Evolutionary conservation across 441 rosid species (phyloP), one percentile per base, ranked within the genome.

Genomic region (Adansonia madagascariensis): DNA sequence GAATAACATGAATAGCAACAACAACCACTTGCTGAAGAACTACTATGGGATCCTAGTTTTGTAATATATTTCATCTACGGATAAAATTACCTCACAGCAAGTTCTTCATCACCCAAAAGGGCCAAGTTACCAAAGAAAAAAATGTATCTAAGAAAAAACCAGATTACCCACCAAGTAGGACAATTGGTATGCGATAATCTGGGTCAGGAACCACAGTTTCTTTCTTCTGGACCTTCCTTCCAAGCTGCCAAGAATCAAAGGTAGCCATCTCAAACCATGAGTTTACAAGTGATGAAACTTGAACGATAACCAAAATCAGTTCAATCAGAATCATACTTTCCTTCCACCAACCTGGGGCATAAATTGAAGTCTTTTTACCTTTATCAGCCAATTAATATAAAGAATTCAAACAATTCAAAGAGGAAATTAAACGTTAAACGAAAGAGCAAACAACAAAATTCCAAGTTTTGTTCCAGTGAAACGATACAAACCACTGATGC

Each of bases 131-230:
- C 71, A 27, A 27, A 27, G 35, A 27, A 27, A 27, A 27, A 20
- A 12, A 35, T 8, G 43, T 1, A 57, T 4, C 46, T 6, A 56
- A 59, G 59, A 14, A 62, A 56, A 2, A 66, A 69, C 24, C 35
- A 55, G 79, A 50, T 53, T 47, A 80, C 86, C 46, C 44, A 91
- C 92, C 94, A 14, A 90, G 91, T 8, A 89, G 81, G 74, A 92
- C 87, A 77, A 86, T 39, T 0, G 90, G 91, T 67, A 92, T 87
- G 60, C 89, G 82, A 82, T 89, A 90, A 82, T 89, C 97, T 4
- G 94, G 97, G 41, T 88, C 90, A 0, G 92, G 94, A 87, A 90
- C 67, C 57, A 65, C 89, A 18, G 89, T 88, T 75, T 89, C 90
- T 81, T 82, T 87, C 1, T 27, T 27, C 35, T 27, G 35, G 35